Evolutionary conservation across 2,329 filamentous ascomycete species (phyloP).

Genomic region (Tolypocladium endophyticum): DNA sequence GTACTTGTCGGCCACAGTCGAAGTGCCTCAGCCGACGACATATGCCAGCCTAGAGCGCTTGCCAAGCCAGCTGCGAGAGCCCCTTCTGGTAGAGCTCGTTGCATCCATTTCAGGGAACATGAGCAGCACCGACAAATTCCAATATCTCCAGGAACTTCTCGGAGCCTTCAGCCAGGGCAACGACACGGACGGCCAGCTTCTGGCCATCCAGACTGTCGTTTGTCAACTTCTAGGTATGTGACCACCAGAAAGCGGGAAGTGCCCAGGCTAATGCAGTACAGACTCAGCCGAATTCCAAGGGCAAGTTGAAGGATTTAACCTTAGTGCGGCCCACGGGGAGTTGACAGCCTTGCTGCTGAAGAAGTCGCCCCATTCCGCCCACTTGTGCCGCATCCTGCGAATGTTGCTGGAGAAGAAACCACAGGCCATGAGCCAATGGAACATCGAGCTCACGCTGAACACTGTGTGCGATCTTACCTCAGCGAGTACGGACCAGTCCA

Average conservation of each 20-base stretch:
- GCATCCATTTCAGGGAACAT: slow-evolving; percentile 20
- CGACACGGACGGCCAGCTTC: slow-evolving; percentile 27
- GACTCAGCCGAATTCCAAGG: slow-evolving; percentile 17
- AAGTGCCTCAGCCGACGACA: slow-evolving; percentile 19
- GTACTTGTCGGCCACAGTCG: slow-evolving; percentile 21
- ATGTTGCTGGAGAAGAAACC: slow-evolving; percentile 39
- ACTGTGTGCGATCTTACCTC: slow-evolving; percentile 27
- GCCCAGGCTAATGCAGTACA: slow-evolving; percentile 8
- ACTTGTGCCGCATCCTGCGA: slow-evolving; percentile 29
- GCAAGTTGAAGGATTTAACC: slow-evolving; percentile 20
- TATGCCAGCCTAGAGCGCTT: slow-evolving; percentile 20
- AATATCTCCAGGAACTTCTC: slow-evolving; percentile 28
- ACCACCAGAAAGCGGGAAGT: not conserved
- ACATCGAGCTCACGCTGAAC: slow-evolving; percentile 42
- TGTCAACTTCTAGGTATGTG: slow-evolving; percentile 26
- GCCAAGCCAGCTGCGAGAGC: slow-evolving; percentile 16
- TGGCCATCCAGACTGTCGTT: slow-evolving; percentile 33
- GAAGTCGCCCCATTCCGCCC: slow-evolving; percentile 20
- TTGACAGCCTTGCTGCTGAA: slow-evolving; percentile 24
- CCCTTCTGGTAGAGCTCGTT: slow-evolving; percentile 22
- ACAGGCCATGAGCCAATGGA: slow-evolving; percentile 45
- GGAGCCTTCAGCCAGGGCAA: slow-evolving; percentile 16
- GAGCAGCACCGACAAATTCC: slow-evolving; percentile 19
- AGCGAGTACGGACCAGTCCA: slow-evolving; percentile 14
- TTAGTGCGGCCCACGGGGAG: slow-evolving; percentile 30